These are phyloP conservation scores for Blastomyces silverae DNA, from an alignment of 2,329 filamentous ascomycete species.

Conservation along the genomic window DNA sequence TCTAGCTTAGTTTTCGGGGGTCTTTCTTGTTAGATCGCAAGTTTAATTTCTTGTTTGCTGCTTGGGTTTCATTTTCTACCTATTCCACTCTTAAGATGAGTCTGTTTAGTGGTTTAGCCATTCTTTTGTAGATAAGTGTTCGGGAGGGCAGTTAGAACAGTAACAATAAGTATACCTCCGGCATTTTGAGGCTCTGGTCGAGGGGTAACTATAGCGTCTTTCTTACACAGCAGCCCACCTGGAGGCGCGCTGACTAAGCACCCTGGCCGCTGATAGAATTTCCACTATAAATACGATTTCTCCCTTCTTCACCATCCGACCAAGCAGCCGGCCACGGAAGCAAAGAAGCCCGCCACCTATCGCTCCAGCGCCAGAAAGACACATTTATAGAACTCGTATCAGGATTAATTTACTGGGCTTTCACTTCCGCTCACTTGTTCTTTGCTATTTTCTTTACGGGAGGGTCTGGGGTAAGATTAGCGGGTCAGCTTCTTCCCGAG, in stretches of 20 bases:
- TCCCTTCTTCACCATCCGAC: constrained; percentile 20
- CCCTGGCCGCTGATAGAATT: constrained; percentile 16
- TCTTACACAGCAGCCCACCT: no score
- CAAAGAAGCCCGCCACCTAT: constrained; percentile 9
- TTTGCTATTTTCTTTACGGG: not conserved
- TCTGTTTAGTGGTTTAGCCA: no score
- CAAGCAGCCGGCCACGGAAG: constrained; percentile 12
- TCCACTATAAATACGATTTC: constrained; percentile 23
- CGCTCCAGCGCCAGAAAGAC: constrained; percentile 13
- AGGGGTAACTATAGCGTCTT: no score
- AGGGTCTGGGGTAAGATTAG: not conserved
- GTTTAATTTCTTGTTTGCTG: not conserved
- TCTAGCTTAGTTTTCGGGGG: not conserved
- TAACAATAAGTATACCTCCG: not conserved
- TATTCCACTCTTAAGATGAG: not conserved
- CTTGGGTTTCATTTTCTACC: not conserved
- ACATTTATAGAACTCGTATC: constrained; percentile 11
- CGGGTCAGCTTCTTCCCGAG: not conserved
- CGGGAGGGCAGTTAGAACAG: not conserved
- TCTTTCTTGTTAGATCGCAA: not conserved
- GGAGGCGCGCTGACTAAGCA: constrained; percentile 19
- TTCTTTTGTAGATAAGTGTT: not conserved
- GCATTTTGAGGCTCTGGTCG: no score
- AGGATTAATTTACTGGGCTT: constrained; percentile 4
- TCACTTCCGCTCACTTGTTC: not conserved